A percentile compares a stretch with the other conserved stretches of the same genome.
phyloP scores from a whole-genome alignment of 257 asterid species.

The Salvia hispanica region DNA sequence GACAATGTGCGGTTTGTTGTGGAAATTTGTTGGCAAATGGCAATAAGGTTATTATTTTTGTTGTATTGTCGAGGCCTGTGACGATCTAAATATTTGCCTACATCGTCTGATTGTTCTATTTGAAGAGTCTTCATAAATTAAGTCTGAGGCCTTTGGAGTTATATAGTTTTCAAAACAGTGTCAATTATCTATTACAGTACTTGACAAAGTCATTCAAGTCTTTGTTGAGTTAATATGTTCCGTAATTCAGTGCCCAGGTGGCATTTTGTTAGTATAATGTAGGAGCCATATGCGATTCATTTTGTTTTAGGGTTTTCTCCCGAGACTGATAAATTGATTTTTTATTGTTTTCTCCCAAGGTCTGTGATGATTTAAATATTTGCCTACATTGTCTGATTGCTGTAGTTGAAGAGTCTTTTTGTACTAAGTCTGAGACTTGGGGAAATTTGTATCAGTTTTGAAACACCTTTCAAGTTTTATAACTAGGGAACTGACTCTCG shows the following conservation, averaged over 20 bases:
- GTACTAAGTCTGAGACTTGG: constrained; percentile 30
- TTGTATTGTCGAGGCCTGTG: constrained; percentile 34
- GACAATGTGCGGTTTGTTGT: background rate
- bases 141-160: constrained; percentile 31
- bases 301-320: background rate
- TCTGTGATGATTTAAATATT: constrained; percentile 40
- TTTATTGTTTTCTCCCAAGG: constrained; percentile 14
- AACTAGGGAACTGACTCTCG: too few relatives aligned
- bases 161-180: background rate
- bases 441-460: background rate
- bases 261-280: background rate
- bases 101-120: constrained; percentile 45
- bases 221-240: too few relatives aligned
- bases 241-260: background rate
- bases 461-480: too few relatives aligned
- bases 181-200: too few relatives aligned
- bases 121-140: constrained; percentile 16
- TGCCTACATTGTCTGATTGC: constrained; percentile 57
- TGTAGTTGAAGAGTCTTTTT: constrained; percentile 21
- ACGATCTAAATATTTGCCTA: constrained; percentile 47
- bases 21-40: background rate
- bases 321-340: too few relatives aligned
- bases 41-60: background rate
- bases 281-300: background rate
- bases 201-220: too few relatives aligned